Conservation (phyloP, 768 basidiomycete genomes). For the Mycena galopus region DNA sequence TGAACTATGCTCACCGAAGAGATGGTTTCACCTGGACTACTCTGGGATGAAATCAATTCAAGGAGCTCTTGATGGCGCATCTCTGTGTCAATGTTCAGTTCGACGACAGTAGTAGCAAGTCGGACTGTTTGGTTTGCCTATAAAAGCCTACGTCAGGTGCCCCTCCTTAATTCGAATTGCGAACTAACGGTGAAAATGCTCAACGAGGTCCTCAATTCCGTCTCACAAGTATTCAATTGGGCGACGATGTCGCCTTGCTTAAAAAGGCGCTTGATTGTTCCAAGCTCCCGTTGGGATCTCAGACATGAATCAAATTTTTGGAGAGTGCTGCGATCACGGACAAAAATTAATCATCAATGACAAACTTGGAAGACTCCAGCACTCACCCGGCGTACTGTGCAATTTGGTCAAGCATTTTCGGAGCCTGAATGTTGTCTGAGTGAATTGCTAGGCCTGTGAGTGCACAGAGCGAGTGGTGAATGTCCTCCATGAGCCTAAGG, state of each 20-base stretch:
- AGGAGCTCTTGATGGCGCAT: slow-evolving; percentile 4
- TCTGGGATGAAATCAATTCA: slow-evolving; percentile 13
- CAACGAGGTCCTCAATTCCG: too few relatives aligned
- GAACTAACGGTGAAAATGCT: too few relatives aligned
- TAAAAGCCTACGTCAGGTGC: too few relatives aligned
- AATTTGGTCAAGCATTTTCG: slow-evolving; percentile 1
- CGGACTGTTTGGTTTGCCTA: too few relatives aligned
- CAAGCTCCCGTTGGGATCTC: not conserved
- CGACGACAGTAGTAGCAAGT: too few relatives aligned
- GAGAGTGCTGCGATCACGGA: not conserved
- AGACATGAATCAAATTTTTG: not conserved
- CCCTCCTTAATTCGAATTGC: too few relatives aligned
- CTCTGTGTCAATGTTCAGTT: too few relatives aligned
- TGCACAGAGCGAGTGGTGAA: slow-evolving; percentile 2
- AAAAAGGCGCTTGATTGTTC: slow-evolving; percentile 8
- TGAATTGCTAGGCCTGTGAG: not conserved
- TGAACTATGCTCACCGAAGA: not conserved
- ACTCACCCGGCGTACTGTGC: not conserved
- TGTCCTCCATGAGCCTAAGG: not conserved
- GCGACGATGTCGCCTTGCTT: slow-evolving; percentile 13
- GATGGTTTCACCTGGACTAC: not conserved
- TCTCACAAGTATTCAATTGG: too few relatives aligned
- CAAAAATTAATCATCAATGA: not conserved
- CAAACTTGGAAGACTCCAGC: too few relatives aligned
- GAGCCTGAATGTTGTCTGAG: not conserved